phyloP scores from a whole-genome alignment of 257 asterid genomes.

The Solanum chilense region DNA sequence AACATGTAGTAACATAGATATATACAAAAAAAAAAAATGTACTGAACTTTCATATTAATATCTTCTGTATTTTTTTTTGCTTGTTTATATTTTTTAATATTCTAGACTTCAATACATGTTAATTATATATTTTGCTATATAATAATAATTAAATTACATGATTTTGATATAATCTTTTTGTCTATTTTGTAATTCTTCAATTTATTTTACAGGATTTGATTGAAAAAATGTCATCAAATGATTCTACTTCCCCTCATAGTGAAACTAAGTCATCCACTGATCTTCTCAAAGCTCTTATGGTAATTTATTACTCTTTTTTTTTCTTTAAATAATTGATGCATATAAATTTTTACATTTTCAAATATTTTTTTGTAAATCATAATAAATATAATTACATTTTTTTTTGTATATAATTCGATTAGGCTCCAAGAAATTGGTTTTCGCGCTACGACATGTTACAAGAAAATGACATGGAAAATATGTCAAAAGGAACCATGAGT shows the following conservation, averaged over 20 bases:
- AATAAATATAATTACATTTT: neutral
- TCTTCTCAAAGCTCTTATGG: neutral
- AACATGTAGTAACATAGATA: neutral
- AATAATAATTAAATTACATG: neutral
- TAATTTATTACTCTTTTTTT: neutral
- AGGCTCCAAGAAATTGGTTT: neutral
- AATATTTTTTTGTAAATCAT: neutral
- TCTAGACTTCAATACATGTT: neutral
- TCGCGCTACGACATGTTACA: neutral
- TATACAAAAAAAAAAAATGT: neutral
- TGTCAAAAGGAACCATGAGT: neutral
- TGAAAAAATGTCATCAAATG: neutral
- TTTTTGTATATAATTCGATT: neutral
- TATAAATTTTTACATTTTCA: neutral
- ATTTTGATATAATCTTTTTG: neutral
- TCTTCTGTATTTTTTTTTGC: neutral
- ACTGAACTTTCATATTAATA: neutral
- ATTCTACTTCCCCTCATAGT: neutral
- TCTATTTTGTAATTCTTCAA: neutral
- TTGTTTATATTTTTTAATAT: neutral
- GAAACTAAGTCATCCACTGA: too few species aligned
- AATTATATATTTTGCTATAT: neutral
- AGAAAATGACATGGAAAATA: neutral
- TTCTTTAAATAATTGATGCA: neutral
- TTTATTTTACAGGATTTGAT: neutral